phyloP scores from a whole-genome alignment of 768 basidiomycete species.

The Russula sp. region DNA sequence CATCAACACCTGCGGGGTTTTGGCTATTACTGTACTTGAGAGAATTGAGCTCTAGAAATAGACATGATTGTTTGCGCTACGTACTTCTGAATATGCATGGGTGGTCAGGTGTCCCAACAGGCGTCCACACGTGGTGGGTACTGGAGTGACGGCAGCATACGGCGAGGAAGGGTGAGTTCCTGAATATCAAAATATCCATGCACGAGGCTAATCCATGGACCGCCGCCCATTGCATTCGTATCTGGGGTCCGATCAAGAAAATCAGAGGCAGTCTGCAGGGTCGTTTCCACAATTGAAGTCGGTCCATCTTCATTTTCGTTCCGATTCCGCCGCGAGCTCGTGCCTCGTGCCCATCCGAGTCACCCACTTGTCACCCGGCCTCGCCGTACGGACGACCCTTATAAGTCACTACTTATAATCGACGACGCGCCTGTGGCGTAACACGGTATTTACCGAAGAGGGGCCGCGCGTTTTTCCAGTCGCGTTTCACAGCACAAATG shows the following conservation, averaged over 20 bases:
- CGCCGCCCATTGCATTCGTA: slow-evolving; percentile 3
- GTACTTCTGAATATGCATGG: slow-evolving; percentile 2
- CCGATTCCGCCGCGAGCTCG: not conserved
- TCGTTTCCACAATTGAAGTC: not conserved
- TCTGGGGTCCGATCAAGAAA: slow-evolving; percentile 9
- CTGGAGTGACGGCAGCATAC: slow-evolving; percentile 14
- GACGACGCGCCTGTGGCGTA: slow-evolving; percentile 27
- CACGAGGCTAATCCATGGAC: slow-evolving; percentile 24
- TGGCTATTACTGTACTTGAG: slow-evolving; percentile 9
- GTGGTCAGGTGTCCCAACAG: slow-evolving; percentile 21
- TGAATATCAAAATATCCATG: slow-evolving; percentile 18
- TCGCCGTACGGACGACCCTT: not conserved
- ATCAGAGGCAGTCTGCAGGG: slow-evolving; percentile 1
- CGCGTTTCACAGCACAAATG: not conserved
- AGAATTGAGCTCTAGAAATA: slow-evolving; percentile 2
- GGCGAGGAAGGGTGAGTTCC: slow-evolving; percentile 13
- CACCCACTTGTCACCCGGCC: not conserved
- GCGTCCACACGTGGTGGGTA: slow-evolving; percentile 17
- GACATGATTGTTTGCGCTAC: not conserved
- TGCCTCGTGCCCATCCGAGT: slow-evolving; percentile 1
- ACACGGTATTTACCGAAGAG: slow-evolving; percentile 13
- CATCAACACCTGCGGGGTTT: slow-evolving; percentile 15
- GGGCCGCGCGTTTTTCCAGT: slow-evolving; percentile 3
- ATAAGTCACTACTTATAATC: not conserved
- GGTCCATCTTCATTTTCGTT: not conserved